A percentile compares a stretch with the other conserved stretches of the same genome.
phyloP scores from a whole-genome alignment of 2,329 filamentous ascomycete species.

The Exophiala dermatitidis region DNA sequence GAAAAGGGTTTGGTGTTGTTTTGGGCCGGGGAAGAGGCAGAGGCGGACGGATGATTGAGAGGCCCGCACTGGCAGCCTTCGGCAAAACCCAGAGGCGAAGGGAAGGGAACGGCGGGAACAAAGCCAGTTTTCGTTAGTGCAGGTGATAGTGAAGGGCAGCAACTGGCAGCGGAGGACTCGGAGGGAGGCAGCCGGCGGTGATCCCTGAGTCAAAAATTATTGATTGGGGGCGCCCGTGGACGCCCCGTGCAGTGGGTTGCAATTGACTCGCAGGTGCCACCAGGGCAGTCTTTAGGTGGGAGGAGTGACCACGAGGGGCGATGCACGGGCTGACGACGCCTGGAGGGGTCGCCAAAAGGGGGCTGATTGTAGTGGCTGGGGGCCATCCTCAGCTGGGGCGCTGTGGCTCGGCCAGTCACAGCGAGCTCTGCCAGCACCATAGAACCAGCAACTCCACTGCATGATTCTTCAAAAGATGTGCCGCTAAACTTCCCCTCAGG shows the following conservation, averaged over 20 bases:
- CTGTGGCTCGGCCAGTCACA: too few species aligned
- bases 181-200: too few species aligned
- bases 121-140: neutral
- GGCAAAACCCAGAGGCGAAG: constrained; percentile 7
- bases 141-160: neutral
- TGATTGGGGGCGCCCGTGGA: too few species aligned
- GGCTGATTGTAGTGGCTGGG: neutral
- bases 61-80: neutral
- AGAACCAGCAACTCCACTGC: too few species aligned
- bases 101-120: neutral
- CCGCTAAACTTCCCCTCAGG: neutral
- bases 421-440: too few species aligned
- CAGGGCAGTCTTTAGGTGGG: neutral
- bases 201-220: too few species aligned
- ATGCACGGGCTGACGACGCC: constrained; percentile 1
- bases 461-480: too few species aligned
- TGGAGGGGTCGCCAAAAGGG: neutral
- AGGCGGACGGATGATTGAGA: neutral
- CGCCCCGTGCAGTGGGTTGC: constrained; percentile 7
- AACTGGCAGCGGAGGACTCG: too few species aligned
- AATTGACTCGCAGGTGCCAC: neutral
- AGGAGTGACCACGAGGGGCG: neutral
- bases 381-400: too few species aligned
- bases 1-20: constrained; percentile 22
- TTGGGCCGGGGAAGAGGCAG: neutral